phyloP scores from a whole-genome alignment of 2,329 filamentous ascomycete genomes.

The Neonectria punicea region DNA sequence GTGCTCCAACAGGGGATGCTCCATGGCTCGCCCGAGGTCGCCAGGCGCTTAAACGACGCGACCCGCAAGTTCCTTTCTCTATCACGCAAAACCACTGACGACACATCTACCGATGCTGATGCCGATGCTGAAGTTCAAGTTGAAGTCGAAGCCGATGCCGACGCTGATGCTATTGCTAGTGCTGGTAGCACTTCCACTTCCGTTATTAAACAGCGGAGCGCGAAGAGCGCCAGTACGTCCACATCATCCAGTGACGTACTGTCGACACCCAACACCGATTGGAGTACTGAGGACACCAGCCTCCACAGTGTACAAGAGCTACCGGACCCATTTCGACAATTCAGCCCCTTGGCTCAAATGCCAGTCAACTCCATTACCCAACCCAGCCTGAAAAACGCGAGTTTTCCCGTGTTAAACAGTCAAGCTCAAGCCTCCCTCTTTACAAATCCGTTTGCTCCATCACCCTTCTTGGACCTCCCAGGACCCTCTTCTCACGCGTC shows the following conservation, averaged over 20 bases:
- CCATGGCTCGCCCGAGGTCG: slow-evolving; percentile 65
- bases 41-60: slow-evolving; percentile 64
- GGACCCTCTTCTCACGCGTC: slow-evolving; percentile 67
- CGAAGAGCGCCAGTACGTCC: slow-evolving; percentile 7
- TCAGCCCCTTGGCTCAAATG: slow-evolving; percentile 18
- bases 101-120: slow-evolving; percentile 8
- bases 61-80: slow-evolving; percentile 69
- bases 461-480: slow-evolving; percentile 51
- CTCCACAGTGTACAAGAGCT: slow-evolving; percentile 9
- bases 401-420: slow-evolving; percentile 56
- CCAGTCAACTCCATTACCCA: slow-evolving; percentile 62
- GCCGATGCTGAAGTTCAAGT: background rate
- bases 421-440: slow-evolving; percentile 32
- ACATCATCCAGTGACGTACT: slow-evolving; percentile 3
- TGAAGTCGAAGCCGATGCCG: background rate
- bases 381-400: slow-evolving; percentile 63
- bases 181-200: background rate
- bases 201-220: background rate
- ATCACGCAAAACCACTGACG: slow-evolving; percentile 57
- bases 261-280: slow-evolving; percentile 14
- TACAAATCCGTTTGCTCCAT: slow-evolving; percentile 24
- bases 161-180: background rate
- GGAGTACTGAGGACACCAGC: slow-evolving; percentile 8
- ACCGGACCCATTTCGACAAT: slow-evolving; percentile 6
- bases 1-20: slow-evolving; percentile 68